Base-by-base conservation (phyloP, 192 early-diverging fungal species). In the Thamnidium elegans region DNA sequence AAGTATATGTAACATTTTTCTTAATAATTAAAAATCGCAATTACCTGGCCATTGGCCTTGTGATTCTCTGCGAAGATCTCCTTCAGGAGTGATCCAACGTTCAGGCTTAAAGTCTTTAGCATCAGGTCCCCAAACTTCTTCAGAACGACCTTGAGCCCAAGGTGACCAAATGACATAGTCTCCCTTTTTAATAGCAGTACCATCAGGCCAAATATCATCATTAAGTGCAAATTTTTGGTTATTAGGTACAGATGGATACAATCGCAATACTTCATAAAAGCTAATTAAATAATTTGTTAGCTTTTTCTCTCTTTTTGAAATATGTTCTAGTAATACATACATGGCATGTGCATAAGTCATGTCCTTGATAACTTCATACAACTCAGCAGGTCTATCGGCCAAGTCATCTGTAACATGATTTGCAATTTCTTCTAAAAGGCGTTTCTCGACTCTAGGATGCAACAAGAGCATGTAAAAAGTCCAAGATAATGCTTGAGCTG, bases 131-230 rank as follows among this genome's bases (percentile, higher is more conserved):
- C 81, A 83, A 1, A 78, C 68, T 0, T 19, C 15, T 5, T 61
- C 66, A n/a, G 70, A 62, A 21, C 81, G 76, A 11, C 79, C 78
- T 65, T 77, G 23, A 53, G 52, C 50, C 69, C 72, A 80, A 0
- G 71, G 66, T 2, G 60, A 71, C 79, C 79, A 79, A 17, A 62
- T 59, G 15, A 80, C 70, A 58, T 71, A 77, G 26, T 81, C 81
- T 15, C 74, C 77, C 20, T 73, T 74, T 54, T 75, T 71, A 19
- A 81, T 68, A 10, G 68, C 62, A 26, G 79, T 81, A 17, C 79
- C 79, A 52, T 81, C 80, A 31, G 81, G 81, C 76, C 67, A 79
- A 4, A 83, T 68, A 26, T 80, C 79, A 50, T 83, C 81, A 17
- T 71, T 60, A 5, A 81, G 58, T 6, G 76, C 77, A 26, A 72